Evolutionary conservation across 805 yeast genomes (phyloP), one percentile per base, ranked within the genome.

Genomic region (Sungouiozyma intestinalis): DNA sequence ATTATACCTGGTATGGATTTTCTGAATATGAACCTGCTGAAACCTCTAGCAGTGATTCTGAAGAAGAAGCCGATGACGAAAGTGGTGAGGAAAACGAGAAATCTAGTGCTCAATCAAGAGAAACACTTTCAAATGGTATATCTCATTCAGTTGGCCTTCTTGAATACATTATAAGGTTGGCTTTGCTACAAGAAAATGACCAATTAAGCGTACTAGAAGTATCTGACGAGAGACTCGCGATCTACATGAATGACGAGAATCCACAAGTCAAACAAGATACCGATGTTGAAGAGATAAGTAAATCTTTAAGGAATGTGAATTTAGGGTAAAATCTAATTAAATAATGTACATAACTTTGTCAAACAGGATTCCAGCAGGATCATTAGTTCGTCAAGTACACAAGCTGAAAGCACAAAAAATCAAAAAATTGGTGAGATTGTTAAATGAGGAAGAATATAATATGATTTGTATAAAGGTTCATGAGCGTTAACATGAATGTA

Each of bases 181-280:
- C 73, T 13, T 74, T 79, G 0, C 60, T 82, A 14, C 87, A 83
- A 53, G 64, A 72, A 11, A 73, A 66, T 45, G 87, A 81, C 50
- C 77, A 74, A 46, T 62, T 56, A 19, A 66, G 79, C 1, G 59
- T 81, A 3, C 53, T 75, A 7, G 63, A 73, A 6, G 72, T 77
- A 8, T 70, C 72, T n/a, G 92, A 84, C 54, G 90, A 83, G 55
- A 68, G 80, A 29, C 61, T 83, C 9, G 60, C 77, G 3, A 51
- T 79, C 2, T 83, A 79, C 48, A 60, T 83, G 16, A 68, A 73
- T 37, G 85, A 82, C 49, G 85, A 79, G 45, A 57, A 57, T 39
- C 56, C 61, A 11, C 35, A 36, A 9, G 32, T 43, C 9, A 45
- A 45, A 21, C 16, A 36, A 7, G 38, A 36, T 1, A 16, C 33